Evolutionary conservation across 176 grass and related monocot genomes (phyloP).

Genomic region (Carex littledalei): DNA sequence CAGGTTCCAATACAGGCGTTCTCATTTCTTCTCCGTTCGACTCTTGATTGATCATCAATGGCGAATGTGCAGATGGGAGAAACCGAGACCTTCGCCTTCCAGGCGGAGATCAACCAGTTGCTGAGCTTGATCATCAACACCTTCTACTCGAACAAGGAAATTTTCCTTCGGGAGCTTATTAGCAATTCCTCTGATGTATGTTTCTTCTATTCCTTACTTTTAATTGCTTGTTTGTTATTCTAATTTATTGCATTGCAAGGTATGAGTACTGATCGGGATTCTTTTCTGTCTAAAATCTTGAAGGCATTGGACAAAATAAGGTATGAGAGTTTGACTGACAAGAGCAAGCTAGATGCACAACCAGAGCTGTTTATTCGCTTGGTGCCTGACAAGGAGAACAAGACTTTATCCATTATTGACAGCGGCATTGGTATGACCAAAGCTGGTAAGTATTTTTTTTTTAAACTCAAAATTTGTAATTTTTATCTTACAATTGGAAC

Average conservation of each 20-base stretch:
- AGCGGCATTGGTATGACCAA: constrained; percentile 39
- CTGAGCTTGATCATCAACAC: constrained; percentile 41
- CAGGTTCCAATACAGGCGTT: neutral
- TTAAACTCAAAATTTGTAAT: neutral
- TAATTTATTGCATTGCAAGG: neutral
- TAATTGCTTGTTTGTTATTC: neutral
- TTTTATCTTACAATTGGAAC: neutral
- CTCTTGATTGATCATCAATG: neutral
- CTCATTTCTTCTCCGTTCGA: neutral
- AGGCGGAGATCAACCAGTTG: constrained; percentile 41
- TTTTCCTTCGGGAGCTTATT: constrained; percentile 36
- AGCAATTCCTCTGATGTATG: constrained; percentile 41
- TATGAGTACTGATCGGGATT: constrained; percentile 13
- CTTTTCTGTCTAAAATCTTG: neutral
- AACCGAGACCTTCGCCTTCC: constrained; percentile 40
- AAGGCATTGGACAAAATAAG: constrained; percentile 41
- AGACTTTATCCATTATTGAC: constrained; percentile 34
- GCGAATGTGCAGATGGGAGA: constrained; percentile 24
- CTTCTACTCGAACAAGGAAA: constrained; percentile 45
- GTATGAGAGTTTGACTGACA: constrained; percentile 39
- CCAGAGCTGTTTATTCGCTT: constrained; percentile 37
- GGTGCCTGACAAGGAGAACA: constrained; percentile 34
- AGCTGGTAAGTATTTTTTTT: neutral
- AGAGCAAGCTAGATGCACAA: constrained; percentile 38
- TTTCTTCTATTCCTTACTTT: neutral